phyloP scores from a whole-genome alignment of 176 grass and related monocot genomes.

The Microstegium vimineum region DNA sequence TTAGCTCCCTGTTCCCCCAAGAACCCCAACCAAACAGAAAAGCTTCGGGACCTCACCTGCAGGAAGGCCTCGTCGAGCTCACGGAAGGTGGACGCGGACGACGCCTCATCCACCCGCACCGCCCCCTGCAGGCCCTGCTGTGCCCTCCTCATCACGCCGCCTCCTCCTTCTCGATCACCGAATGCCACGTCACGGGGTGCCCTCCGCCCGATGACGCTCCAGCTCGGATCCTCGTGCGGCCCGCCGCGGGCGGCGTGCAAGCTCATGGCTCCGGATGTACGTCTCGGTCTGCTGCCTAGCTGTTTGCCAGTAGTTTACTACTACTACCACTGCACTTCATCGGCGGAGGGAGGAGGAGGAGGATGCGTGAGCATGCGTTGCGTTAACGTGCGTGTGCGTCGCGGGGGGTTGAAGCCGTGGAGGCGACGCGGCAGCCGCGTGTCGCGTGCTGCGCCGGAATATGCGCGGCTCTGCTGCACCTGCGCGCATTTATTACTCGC shows the following conservation, averaged over 20 bases:
- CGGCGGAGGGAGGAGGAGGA: neutral
- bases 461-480: slow-evolving; percentile 7
- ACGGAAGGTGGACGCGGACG: slow-evolving; percentile 76
- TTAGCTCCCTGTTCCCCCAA: neutral
- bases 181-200: neutral
- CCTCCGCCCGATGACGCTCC: neutral
- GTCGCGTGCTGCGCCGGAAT: slow-evolving; percentile 44
- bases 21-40: neutral
- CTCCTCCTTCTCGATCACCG: slow-evolving; percentile 8
- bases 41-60: slow-evolving; percentile 41
- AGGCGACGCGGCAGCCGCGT: slow-evolving; percentile 34
- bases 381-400: neutral
- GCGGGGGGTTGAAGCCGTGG: neutral
- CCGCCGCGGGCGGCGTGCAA: neutral
- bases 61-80: slow-evolving; percentile 94
- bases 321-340: neutral
- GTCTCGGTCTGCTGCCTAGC: neutral
- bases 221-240: slow-evolving; percentile 8
- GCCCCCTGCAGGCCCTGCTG: slow-evolving; percentile 24
- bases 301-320: neutral
- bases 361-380: neutral
- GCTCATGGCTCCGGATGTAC: neutral
- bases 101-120: slow-evolving; percentile 60
- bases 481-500: slow-evolving; percentile 8
- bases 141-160: slow-evolving; percentile 40